A percentile compares a stretch with the other conserved stretches of the same genome.
Evolutionary conservation across 23 red algal genomes (phyloP).

Genomic region (Gracilaria gracilis): DNA sequence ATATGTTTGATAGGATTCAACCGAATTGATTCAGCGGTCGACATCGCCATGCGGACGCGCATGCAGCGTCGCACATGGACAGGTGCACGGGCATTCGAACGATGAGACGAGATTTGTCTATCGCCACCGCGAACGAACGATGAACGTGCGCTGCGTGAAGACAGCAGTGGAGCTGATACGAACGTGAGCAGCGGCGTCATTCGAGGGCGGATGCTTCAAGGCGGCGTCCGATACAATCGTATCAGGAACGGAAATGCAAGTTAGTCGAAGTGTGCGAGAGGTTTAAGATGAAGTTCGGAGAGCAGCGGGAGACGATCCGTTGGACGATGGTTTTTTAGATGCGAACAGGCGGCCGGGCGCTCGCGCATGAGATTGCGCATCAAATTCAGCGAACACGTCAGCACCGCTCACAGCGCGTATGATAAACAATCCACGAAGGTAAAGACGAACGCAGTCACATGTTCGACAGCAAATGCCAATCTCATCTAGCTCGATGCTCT

Average conservation of each 20-base stretch:
- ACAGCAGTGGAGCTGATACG: neutral
- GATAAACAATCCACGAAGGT: neutral
- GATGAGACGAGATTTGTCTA: neutral
- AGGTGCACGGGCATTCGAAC: neutral
- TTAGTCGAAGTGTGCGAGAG: neutral
- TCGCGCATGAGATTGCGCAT: too few species aligned
- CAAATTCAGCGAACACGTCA: neutral
- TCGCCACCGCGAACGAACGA: neutral
- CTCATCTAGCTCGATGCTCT: neutral
- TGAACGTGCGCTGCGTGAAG: neutral
- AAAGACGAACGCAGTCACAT: neutral
- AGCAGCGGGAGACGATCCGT: neutral
- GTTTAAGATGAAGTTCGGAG: neutral
- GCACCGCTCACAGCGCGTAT: neutral
- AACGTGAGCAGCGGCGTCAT: neutral
- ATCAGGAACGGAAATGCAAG: neutral
- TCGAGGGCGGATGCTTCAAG: neutral
- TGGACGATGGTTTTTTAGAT: neutral
- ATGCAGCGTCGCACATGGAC: neutral
- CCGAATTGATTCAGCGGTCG: constrained; percentile 40
- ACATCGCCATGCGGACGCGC: constrained; percentile 43
- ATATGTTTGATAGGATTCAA: constrained; percentile 60
- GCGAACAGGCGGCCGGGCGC: too few species aligned
- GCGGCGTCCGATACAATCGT: neutral
- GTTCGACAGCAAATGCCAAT: neutral